Conservation (phyloP, 1,139 yeast species). For the Suhomyces maxii region DNA sequence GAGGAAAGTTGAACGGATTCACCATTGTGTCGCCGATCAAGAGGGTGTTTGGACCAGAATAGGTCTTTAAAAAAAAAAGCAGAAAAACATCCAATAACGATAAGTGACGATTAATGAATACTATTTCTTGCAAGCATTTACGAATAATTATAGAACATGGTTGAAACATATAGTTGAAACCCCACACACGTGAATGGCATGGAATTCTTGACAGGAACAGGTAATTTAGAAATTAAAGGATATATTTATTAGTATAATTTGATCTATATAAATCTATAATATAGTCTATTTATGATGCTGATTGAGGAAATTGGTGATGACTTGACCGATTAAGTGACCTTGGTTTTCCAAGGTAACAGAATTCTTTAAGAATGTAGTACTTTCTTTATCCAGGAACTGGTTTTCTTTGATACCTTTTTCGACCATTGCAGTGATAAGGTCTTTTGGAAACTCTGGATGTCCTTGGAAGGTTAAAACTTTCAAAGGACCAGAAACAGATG, state of each 20-base stretch:
- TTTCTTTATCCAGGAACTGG: conserved; percentile 15
- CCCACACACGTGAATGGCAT: not conserved
- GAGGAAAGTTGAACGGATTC: conserved; percentile 47
- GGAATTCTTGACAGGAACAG: not conserved
- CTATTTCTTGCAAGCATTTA: no score
- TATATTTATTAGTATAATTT: no score
- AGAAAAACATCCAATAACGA: not conserved
- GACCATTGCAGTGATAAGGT: conserved; percentile 30
- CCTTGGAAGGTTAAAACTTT: conserved; percentile 75
- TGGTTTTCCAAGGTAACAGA: conserved; percentile 36
- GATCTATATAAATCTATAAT: no score
- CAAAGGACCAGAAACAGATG: conserved; percentile 43
- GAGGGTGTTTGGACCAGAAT: conserved; percentile 25
- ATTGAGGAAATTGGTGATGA: conserved; percentile 28
- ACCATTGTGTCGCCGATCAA: conserved; percentile 42
- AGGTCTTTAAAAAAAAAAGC: not conserved
- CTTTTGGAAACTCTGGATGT: conserved; percentile 75
- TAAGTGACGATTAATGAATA: no score
- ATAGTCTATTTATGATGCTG: not conserved
- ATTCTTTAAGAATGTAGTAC: conserved; percentile 28
- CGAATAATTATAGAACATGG: no score
- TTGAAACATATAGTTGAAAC: no score
- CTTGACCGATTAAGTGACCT: conserved; percentile 34
- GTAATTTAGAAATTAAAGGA: no score
- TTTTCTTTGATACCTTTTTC: conserved; percentile 7